Conservation (phyloP, 768 basidiomycete species). For the Tylopilus felleus region DNA sequence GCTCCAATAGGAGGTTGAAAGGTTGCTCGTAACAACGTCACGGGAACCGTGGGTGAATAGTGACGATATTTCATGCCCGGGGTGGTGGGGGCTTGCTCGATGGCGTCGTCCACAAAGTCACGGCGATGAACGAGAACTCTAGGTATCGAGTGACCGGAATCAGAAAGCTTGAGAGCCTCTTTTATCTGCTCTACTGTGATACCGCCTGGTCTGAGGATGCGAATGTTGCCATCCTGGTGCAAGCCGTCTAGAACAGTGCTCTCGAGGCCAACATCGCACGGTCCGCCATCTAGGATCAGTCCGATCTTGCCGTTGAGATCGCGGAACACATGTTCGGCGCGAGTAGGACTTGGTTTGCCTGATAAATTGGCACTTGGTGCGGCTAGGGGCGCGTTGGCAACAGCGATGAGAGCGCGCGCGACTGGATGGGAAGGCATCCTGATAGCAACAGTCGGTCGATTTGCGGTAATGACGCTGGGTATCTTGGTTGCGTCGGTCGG, state of each 20-base stretch:
- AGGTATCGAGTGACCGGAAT: slow-evolving; percentile 40
- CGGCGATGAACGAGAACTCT: slow-evolving; percentile 74
- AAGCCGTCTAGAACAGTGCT: slow-evolving; percentile 94
- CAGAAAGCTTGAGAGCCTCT: slow-evolving; percentile 45
- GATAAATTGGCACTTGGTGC: slow-evolving; percentile 96
- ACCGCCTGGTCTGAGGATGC: slow-evolving; percentile 89
- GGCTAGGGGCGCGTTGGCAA: slow-evolving; percentile 73
- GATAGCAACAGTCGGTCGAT: slow-evolving; percentile 79
- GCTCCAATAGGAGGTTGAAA: slow-evolving; percentile 39
- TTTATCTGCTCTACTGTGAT: slow-evolving; percentile 87
- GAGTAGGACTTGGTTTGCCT: slow-evolving; percentile 91
- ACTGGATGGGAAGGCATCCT: slow-evolving; percentile 95
- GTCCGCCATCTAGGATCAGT: slow-evolving; percentile 88
- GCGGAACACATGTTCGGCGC: slow-evolving; percentile 75
- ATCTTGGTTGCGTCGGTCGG: slow-evolving; percentile 61
- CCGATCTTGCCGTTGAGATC: slow-evolving; percentile 75
- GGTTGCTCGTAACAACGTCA: slow-evolving; percentile 63
- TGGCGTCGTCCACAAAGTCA: slow-evolving; percentile 66
- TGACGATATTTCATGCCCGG: slow-evolving; percentile 99
- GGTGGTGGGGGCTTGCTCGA: slow-evolving; percentile 83
- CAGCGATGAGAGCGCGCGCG: slow-evolving; percentile 82
- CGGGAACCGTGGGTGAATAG: slow-evolving; percentile 89
- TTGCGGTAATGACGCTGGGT: slow-evolving; percentile 76
- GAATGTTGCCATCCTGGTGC: slow-evolving; percentile 66
- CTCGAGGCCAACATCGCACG: slow-evolving; percentile 88